Evolutionary conservation across 768 basidiomycete genomes (phyloP).

Genomic region (Clathrus columnatus): DNA sequence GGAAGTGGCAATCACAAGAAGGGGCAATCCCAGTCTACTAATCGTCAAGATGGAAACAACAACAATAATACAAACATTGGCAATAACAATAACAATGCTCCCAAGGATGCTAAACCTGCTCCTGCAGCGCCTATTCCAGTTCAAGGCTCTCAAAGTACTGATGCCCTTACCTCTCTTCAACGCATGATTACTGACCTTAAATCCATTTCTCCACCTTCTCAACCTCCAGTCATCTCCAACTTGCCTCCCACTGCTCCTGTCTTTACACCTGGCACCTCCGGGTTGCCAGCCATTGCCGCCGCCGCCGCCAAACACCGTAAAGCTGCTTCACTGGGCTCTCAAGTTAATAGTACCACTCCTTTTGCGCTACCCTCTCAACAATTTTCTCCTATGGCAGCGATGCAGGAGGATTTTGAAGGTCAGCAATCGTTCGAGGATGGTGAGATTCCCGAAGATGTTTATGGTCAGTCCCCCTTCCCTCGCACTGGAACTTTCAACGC

Average conservation of each 20-base stretch:
- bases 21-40: conserved; percentile 47
- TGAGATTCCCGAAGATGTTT: conserved; percentile 56
- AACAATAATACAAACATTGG: conserved; percentile 32
- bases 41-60: conserved; percentile 35
- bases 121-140: conserved; percentile 39
- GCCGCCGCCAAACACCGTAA: conserved; percentile 66
- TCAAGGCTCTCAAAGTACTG: conserved; percentile 51
- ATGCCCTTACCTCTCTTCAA: conserved; percentile 81
- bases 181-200: conserved; percentile 92
- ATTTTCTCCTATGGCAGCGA: conserved; percentile 73
- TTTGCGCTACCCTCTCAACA: conserved; percentile 33
- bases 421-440: conserved; percentile 58
- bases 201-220: conserved; percentile 59
- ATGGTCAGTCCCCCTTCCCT: conserved; percentile 45
- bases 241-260: conserved; percentile 60
- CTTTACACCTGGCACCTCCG: conserved; percentile 61
- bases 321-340: conserved; percentile 61
- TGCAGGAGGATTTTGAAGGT: conserved; percentile 78
- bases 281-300: conserved; percentile 37
- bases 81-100: too few species aligned
- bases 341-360: conserved; percentile 15
- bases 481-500: conserved; percentile 77
- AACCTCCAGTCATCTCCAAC: conserved; percentile 32
- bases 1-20: conserved; percentile 47
- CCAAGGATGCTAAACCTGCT: conserved; percentile 38